Base-by-base conservation (phyloP, 805 yeast species). In the Clavispora fructus region DNA sequence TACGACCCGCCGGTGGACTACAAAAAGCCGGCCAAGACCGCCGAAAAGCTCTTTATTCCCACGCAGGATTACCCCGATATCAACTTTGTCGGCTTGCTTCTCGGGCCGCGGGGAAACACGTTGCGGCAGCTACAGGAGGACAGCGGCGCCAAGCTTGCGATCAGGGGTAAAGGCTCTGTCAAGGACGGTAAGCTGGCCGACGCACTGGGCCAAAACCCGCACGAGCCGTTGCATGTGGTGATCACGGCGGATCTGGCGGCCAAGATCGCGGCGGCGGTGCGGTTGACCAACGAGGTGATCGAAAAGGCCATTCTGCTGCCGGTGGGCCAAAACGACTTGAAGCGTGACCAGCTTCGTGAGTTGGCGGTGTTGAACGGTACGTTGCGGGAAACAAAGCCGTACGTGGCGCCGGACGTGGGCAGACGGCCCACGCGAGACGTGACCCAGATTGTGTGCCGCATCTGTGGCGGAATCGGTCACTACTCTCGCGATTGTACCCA, bases 71-170 rank as follows among this genome's bases (percentile, higher is more conserved):
- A 89, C 67, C 97, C 98, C 0, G 92, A 85, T 42, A 84, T 94
- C 55, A 94, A 94, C 66, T 92, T 92, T 61, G 87, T 94, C 44
- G 99, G 99, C 0, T 73, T 86, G 43, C 67, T 94, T 17, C 65
- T 94, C 42, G 99, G 99, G 0, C 99, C 99, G 29, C 82, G 99
- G 71, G 99, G 98, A 23, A 85, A 86, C 56, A 92, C 97, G 0
- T 67, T 92, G 56, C 79, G 87, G 49, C 79, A 80, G 55, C 68
- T 95, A 64, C 95, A 92, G 61, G 82, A 79, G 27, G 82, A 85
- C 42, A 84, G 95, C 35, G 96, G 96, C 1, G 97, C 98, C 14
- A 80, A 77, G 53, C 85, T 94, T 48, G 95, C 91, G 3, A 87
- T 94, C 42, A 75, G 99, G 55, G 99, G 99, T 26, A 83, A 86